phyloP scores from a whole-genome alignment of 805 yeast species.

The Blastobotrys chiropterorum region DNA sequence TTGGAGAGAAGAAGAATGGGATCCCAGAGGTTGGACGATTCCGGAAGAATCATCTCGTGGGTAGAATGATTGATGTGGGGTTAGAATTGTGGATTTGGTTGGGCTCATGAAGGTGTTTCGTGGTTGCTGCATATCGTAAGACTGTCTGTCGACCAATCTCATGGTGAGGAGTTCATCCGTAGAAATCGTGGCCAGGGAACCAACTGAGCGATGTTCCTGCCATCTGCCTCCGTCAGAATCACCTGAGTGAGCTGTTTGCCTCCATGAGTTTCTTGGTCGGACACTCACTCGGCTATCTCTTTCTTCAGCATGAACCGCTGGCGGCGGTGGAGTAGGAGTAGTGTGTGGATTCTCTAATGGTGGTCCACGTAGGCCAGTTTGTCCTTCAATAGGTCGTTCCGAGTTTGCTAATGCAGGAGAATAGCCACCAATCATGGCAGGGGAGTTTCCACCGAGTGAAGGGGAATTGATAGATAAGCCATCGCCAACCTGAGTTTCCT shows the following conservation, averaged over 20 bases:
- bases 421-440: not conserved
- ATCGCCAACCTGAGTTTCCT: slow-evolving; percentile 11
- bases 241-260: slow-evolving; percentile 33
- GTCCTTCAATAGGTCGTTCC: slow-evolving; percentile 8
- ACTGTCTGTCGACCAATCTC: slow-evolving; percentile 51
- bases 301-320: slow-evolving; percentile 42
- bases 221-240: slow-evolving; percentile 24
- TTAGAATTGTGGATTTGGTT: slow-evolving; percentile 21
- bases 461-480: not conserved
- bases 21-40: slow-evolving; percentile 27
- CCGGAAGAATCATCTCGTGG: slow-evolving; percentile 31
- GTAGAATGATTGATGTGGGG: slow-evolving; percentile 19
- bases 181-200: slow-evolving; percentile 75
- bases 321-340: slow-evolving; percentile 15
- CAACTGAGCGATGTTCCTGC: slow-evolving; percentile 57
- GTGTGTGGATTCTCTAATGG: not conserved
- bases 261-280: slow-evolving; percentile 52
- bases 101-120: slow-evolving; percentile 23
- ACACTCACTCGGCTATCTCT: slow-evolving; percentile 10
- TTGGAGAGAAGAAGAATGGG: slow-evolving; percentile 26
- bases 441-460: not conserved
- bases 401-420: not conserved
- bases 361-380: not conserved
- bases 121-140: slow-evolving; percentile 5
- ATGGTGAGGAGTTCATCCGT: slow-evolving; percentile 79